These are phyloP conservation scores for Syzygium syzygioides DNA, from an alignment of 441 rosid genomes.

Conservation along the genomic window DNA sequence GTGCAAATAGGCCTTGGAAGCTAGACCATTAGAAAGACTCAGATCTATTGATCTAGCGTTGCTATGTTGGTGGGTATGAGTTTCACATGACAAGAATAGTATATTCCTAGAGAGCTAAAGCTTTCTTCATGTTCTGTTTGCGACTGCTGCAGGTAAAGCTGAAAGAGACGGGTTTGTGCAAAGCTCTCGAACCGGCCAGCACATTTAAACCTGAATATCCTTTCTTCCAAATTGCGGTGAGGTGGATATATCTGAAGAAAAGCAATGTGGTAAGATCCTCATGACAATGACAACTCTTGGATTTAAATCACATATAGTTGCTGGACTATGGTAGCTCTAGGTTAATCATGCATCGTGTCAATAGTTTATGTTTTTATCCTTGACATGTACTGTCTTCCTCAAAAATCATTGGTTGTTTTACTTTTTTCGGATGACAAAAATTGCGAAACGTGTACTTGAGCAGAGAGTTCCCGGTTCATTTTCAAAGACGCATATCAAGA, in stretches of 20 bases:
- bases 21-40: background rate
- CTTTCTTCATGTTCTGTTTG: background rate
- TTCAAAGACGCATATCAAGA: background rate
- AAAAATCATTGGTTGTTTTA: background rate
- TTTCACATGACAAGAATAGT: background rate
- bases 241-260: too few species aligned
- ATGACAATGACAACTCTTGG: too few species aligned
- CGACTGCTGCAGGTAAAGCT: fast-evolving
- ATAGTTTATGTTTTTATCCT: background rate
- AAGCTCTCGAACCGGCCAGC: too few species aligned
- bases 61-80: background rate
- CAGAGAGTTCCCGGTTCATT: background rate
- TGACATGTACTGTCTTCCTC: background rate
- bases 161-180: too few species aligned
- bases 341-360: too few species aligned
- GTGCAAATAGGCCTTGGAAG: background rate
- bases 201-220: too few species aligned
- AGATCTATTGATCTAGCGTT: background rate
- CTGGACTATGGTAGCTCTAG: too few species aligned
- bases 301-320: too few species aligned
- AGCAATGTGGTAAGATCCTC: too few species aligned
- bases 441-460: background rate
- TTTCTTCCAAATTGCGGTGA: too few species aligned
- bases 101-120: background rate
- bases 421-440: background rate